Evolutionary conservation across 225 moss, liverwort and hornwort genomes (phyloP).

Genomic region (Asterella californica): DNA sequence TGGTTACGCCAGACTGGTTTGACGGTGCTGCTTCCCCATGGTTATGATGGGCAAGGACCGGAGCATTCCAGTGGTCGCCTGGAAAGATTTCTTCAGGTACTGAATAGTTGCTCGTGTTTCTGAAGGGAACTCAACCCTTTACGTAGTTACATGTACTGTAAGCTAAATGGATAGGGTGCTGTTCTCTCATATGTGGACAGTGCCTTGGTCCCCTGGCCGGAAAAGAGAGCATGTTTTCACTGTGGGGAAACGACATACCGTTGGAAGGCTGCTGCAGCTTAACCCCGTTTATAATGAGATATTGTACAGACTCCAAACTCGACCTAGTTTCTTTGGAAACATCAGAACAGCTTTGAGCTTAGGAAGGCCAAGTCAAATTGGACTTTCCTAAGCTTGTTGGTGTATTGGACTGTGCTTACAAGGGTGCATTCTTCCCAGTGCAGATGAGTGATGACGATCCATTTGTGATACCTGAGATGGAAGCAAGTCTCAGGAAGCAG

Average conservation of each 20-base stretch:
- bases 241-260: not conserved
- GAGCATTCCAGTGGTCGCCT: constrained; percentile 93
- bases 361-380: not conserved
- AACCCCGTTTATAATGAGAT: not conserved
- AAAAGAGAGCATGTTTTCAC: not conserved
- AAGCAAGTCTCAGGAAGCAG: constrained; percentile 80
- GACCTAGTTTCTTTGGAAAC: not conserved
- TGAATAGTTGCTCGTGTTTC: not conserved
- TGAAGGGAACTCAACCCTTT: not conserved
- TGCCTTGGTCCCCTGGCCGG: not conserved
- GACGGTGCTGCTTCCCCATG: constrained; percentile 88
- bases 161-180: not conserved
- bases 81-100: constrained; percentile 92
- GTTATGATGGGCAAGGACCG: constrained; percentile 98
- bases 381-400: not conserved
- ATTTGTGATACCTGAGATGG: constrained; percentile 88
- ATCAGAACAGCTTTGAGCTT: not conserved
- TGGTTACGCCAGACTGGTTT: constrained; percentile 94
- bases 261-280: not conserved
- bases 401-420: not conserved
- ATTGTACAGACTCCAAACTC: not conserved
- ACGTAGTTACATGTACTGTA: not conserved
- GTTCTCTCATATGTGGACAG: not conserved
- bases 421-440: constrained; percentile 3
- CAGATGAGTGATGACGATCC: constrained; percentile 97